A percentile compares a stretch with the other conserved stretches of the same genome.
Conservation (phyloP, 768 basidiomycete genomes). For the Mycena galopus region DNA sequence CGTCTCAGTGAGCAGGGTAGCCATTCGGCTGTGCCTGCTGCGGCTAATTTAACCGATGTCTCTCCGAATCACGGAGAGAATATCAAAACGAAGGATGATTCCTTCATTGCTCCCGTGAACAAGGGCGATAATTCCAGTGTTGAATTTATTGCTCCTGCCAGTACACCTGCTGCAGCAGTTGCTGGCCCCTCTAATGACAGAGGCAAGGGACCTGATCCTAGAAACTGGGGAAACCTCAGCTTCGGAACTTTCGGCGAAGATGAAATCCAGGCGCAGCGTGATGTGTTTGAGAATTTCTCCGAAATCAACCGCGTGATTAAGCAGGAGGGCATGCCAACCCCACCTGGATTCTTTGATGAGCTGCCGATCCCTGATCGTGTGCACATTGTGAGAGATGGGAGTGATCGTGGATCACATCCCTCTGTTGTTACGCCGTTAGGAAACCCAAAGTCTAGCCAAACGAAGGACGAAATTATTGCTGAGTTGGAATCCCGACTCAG, state of each 20-base stretch:
- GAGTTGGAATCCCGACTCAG: neutral
- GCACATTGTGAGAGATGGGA: too few relatives aligned
- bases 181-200: too few relatives aligned
- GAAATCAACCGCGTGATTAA: neutral
- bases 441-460: neutral
- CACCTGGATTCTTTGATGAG: neutral
- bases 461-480: neutral
- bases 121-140: neutral
- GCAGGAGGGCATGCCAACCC: neutral
- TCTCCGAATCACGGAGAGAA: too few relatives aligned
- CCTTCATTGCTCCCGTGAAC: too few relatives aligned
- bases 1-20: too few relatives aligned
- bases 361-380: too few relatives aligned
- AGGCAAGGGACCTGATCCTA: neutral
- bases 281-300: too few relatives aligned
- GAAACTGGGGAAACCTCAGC: neutral
- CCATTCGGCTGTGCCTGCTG: too few relatives aligned
- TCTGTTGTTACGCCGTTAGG: too few relatives aligned
- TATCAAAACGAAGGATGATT: too few relatives aligned
- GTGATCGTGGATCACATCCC: too few relatives aligned
- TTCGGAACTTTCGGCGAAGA: neutral
- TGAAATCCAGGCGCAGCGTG: neutral
- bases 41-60: too few relatives aligned
- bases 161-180: neutral
- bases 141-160: neutral